Percentiles rank a stretch among this genome's conserved stretches.
phyloP scores from a whole-genome alignment of 208 protist genomes.

The Herpetomonas samuelpessoai region DNA sequence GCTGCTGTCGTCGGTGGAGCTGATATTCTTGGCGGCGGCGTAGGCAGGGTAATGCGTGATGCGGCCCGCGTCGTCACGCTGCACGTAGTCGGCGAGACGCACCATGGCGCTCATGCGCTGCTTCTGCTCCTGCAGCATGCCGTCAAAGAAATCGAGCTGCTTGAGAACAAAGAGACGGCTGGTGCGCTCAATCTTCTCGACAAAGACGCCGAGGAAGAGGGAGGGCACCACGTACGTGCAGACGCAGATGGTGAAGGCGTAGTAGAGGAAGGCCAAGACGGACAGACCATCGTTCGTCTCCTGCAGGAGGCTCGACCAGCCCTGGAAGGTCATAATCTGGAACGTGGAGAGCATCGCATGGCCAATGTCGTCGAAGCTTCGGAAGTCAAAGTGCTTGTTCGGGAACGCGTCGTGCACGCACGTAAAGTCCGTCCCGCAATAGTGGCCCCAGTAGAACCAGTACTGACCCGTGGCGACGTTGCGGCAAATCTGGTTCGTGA shows the following conservation, averaged over 20 bases:
- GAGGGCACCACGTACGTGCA: constrained; percentile 87
- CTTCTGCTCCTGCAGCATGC: constrained; percentile 76
- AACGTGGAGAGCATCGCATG: constrained; percentile 85
- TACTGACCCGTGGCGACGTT: constrained; percentile 42
- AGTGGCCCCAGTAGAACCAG: constrained; percentile 77
- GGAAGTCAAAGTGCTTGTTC: constrained; percentile 83
- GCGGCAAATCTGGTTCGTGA: constrained; percentile 64
- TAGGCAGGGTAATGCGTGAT: constrained; percentile 52
- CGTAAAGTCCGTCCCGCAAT: constrained; percentile 44
- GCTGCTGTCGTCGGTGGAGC: constrained; percentile 9
- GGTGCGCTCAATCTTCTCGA: constrained; percentile 86
- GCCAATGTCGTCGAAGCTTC: constrained; percentile 91
- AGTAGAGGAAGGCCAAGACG: constrained; percentile 77
- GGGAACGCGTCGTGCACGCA: constrained; percentile 47
- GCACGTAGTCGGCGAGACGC: constrained; percentile 72
- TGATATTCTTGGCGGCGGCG: constrained; percentile 12
- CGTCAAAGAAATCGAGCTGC: constrained; percentile 74
- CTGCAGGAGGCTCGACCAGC: constrained; percentile 80
- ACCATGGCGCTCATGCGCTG: constrained; percentile 58
- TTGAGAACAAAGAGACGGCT: constrained; percentile 71
- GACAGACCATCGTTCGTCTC: constrained; percentile 75
- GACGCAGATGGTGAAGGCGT: constrained; percentile 77
- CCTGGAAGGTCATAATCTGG: constrained; percentile 90
- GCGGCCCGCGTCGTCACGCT: constrained; percentile 64
- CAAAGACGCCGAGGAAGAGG: constrained; percentile 87